Evolutionary conservation across 2,329 filamentous ascomycete genomes (phyloP).

Genomic region (Eutypa lata): DNA sequence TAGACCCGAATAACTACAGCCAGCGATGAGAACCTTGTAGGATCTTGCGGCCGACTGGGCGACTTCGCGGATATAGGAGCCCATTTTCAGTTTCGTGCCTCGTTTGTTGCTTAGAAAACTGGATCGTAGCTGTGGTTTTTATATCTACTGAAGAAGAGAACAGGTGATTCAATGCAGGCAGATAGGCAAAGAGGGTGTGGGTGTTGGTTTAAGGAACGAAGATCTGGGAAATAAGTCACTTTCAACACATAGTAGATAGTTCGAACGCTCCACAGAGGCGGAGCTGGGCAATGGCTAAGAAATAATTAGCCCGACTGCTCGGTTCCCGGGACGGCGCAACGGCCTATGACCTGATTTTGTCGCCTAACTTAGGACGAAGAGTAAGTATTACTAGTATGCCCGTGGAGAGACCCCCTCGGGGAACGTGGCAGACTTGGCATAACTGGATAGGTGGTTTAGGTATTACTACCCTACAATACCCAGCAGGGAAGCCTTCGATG

Average conservation of each 20-base stretch:
- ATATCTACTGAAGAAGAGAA: not conserved
- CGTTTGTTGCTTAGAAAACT: conserved; percentile 6
- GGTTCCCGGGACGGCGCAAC: not conserved
- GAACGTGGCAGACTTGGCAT: not conserved
- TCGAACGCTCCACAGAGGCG: not conserved
- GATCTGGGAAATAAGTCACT: not conserved
- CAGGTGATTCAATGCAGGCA: not conserved
- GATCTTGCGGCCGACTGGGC: conserved; percentile 21
- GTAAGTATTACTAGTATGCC: not conserved
- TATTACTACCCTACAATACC: not conserved
- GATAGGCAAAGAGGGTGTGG: not conserved
- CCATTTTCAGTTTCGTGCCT: conserved; percentile 5
- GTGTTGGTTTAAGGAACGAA: not conserved
- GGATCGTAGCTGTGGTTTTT: not conserved
- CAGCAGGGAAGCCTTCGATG: not conserved
- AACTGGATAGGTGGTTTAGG: too few relatives aligned
- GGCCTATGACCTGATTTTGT: not conserved
- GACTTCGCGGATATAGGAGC: conserved; percentile 7
- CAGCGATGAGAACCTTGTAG: conserved; percentile 62
- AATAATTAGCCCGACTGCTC: not conserved
- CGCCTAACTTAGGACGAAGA: not conserved
- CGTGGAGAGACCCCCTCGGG: not conserved
- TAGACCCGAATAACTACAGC: conserved; percentile 71
- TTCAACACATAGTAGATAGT: not conserved
- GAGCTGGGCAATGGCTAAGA: not conserved